Evolutionary conservation across 139 green algal genomes (phyloP), one percentile per base, ranked within the genome.

Genomic region (Coelastrella sp.): DNA sequence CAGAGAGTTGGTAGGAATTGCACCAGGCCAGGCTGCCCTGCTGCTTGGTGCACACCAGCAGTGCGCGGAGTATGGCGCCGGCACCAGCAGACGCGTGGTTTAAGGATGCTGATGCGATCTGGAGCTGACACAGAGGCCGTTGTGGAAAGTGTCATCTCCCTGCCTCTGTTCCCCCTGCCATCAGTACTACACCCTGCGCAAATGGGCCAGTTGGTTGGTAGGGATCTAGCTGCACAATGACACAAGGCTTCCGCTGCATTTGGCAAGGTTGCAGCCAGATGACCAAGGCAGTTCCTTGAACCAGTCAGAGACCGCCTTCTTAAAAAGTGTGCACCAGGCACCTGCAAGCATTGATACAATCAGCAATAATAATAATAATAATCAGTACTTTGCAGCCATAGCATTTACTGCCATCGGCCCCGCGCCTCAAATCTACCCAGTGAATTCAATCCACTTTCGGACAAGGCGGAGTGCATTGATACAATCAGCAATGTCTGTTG

Each of bases 121-220:
- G 19, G 17, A 78, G 24, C 72, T 61, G 73, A 60, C 22, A n/a
- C n/a, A 20, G 58, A 12, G 24, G 56, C 25, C 19, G 24, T 6
- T 24, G 68, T 81, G 49, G 85, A 89, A 3, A 70, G 22, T 22
- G 24, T 89, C 8, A 83, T 90, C 7, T 65, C 75, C 15, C n/a
- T 90, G 14, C 86, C 86, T 19, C 73, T 90, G 8, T 90, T 90
- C 60, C 74, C 86, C 10, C 86, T 90, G 59, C 73, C 86, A 20
- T 78, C 56, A 25, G 73, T 78, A 9, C 75, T 90, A 60, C 86
- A 85, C n/a, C 86, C 86, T 56, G 73, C 74, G 12, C 86, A 90
- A 60, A 60, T 60, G 56, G 85, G 85, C 7, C 56, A 24, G 17
- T 10, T 88, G 19, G 8, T 81, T 14, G 84, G 84, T 88, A 15